Evolutionary conservation across 768 basidiomycete genomes (phyloP).

Genomic region (Leucosporidium scottii): DNA sequence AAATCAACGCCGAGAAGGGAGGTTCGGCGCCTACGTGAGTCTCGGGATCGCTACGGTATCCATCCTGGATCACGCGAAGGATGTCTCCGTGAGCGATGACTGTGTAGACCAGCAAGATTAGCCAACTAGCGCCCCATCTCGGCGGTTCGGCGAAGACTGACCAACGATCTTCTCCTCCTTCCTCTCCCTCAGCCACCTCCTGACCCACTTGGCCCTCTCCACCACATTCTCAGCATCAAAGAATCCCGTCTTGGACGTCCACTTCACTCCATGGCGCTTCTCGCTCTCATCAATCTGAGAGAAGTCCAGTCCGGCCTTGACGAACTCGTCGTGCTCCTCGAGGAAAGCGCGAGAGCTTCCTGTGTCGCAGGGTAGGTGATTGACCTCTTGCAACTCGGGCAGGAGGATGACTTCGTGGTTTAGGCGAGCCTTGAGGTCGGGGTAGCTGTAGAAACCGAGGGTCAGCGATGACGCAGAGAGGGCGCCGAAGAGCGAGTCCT

Average conservation of each 20-base stretch:
- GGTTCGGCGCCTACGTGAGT: not conserved
- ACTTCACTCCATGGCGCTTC: slow-evolving; percentile 17
- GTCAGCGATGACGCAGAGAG: not conserved
- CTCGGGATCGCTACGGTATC: slow-evolving; percentile 18
- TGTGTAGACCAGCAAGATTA: not conserved
- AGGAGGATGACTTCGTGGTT: slow-evolving; percentile 34
- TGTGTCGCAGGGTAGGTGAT: slow-evolving; percentile 33
- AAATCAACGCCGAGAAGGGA: not conserved
- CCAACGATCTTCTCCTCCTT: slow-evolving; percentile 40
- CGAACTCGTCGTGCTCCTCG: slow-evolving; percentile 35
- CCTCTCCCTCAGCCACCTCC: slow-evolving; percentile 39
- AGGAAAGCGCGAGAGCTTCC: slow-evolving; percentile 21
- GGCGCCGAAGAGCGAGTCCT: no score
- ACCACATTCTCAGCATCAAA: slow-evolving; percentile 3
- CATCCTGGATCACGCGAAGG: slow-evolving; percentile 20
- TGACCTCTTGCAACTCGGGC: slow-evolving; percentile 40
- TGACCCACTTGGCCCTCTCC: slow-evolving; percentile 31
- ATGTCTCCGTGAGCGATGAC: slow-evolving; percentile 43
- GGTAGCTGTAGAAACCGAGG: slow-evolving; percentile 33
- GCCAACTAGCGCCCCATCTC: not conserved
- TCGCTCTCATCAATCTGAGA: slow-evolving; percentile 15
- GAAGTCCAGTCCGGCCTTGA: slow-evolving; percentile 35
- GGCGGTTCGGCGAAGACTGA: not conserved
- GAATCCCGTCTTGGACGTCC: slow-evolving; percentile 40
- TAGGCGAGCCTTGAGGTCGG: not conserved